phyloP scores from a whole-genome alignment of 2,329 filamentous ascomycete species.

The Microdochium bolleyi region DNA sequence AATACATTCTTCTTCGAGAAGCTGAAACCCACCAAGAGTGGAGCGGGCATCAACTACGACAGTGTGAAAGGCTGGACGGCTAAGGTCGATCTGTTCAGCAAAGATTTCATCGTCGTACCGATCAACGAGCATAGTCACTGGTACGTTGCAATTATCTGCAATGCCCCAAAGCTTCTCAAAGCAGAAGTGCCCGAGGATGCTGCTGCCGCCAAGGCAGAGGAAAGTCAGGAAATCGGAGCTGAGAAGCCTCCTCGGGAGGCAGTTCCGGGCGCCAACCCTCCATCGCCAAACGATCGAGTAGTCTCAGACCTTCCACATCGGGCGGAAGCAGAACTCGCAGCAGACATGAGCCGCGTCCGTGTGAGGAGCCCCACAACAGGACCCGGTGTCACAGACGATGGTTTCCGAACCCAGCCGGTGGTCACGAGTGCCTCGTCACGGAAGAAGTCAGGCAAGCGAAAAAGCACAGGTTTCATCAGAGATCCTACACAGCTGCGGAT shows the following conservation, averaged over 20 bases:
- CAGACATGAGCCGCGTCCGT: background rate
- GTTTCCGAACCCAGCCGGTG: conserved; percentile 2
- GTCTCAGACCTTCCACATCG: conserved; percentile 3
- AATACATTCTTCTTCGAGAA: conserved; percentile 88
- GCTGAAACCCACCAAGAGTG: conserved; percentile 51
- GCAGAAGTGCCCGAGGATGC: background rate
- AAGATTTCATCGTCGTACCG: conserved; percentile 85
- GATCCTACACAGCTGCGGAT: conserved; percentile 56
- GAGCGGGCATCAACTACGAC: conserved; percentile 67
- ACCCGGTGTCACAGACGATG: conserved; percentile 1
- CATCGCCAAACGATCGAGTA: conserved; percentile 2
- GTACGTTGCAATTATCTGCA: conserved; percentile 94
- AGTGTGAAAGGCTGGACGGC: conserved; percentile 84
- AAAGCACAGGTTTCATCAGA: conserved; percentile 23
- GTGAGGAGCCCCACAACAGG: background rate
- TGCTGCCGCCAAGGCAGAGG: background rate
- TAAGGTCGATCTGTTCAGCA: conserved; percentile 73
- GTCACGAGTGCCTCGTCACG: conserved; percentile 9
- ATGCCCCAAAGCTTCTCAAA: conserved; percentile 56
- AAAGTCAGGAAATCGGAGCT: background rate
- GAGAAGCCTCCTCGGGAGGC: background rate
- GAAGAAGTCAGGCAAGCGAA: conserved; percentile 24
- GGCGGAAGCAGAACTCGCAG: conserved; percentile 6
- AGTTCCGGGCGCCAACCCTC: background rate
- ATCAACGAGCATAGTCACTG: conserved; percentile 85